phyloP scores from a whole-genome alignment of 768 basidiomycete species.

The Kwoniella sp. region DNA sequence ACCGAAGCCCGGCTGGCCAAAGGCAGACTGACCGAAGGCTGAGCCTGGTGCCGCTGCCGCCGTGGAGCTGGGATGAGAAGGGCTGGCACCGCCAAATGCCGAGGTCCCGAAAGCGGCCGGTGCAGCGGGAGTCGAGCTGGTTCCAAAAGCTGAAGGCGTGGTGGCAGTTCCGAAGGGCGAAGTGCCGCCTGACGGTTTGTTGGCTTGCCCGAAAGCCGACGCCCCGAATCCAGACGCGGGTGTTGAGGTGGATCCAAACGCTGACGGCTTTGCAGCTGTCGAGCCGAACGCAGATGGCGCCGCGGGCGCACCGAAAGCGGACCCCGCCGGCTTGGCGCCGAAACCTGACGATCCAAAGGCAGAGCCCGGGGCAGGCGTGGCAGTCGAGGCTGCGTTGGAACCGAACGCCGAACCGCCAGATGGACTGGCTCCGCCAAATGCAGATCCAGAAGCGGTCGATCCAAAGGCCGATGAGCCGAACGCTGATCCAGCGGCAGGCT shows the following conservation, averaged over 20 bases:
- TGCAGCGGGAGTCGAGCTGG: conserved; percentile 14
- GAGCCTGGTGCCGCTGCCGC: conserved; percentile 10
- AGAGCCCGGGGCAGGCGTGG: conserved; percentile 1
- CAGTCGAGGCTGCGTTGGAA: neutral
- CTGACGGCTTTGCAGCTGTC: conserved; percentile 11
- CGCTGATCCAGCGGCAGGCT: conserved; percentile 10
- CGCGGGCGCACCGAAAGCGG: conserved; percentile 11
- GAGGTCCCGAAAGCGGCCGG: conserved; percentile 20
- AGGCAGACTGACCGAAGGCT: conserved; percentile 25
- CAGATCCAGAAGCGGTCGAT: conserved; percentile 8
- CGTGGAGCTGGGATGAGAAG: conserved; percentile 5
- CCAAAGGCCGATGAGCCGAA: conserved; percentile 18
- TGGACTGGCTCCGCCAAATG: conserved; percentile 7
- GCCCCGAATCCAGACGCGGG: conserved; percentile 11
- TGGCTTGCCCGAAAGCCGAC: conserved; percentile 20
- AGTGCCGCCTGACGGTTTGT: conserved; percentile 8
- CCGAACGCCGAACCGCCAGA: conserved; percentile 15
- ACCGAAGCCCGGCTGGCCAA: conserved; percentile 32
- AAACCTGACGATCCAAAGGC: conserved; percentile 20
- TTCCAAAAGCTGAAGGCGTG: conserved; percentile 17
- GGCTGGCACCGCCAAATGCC: conserved; percentile 3
- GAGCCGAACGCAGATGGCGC: conserved; percentile 24
- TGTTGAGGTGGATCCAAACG: conserved; percentile 10
- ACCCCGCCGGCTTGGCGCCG: conserved; percentile 12
- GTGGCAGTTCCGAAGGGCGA: conserved; percentile 8